phyloP scores from a whole-genome alignment of 2,329 filamentous ascomycete genomes.

The Calonectria pteridis region DNA sequence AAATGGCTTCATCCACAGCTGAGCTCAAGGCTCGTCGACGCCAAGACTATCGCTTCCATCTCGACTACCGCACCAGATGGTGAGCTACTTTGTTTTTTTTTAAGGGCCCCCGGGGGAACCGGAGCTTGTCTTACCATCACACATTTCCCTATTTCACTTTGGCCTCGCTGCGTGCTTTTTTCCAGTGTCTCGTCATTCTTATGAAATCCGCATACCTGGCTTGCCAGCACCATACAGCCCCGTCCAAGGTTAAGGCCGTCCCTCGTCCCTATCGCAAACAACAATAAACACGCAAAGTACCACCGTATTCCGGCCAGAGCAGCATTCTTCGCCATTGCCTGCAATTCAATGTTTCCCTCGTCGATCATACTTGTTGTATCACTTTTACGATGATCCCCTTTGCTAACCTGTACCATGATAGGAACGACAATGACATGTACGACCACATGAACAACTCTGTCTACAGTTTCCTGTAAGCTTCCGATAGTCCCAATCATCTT shows the following conservation, averaged over 20 bases:
- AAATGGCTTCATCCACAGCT: conserved; percentile 34
- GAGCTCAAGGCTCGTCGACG: conserved; percentile 72
- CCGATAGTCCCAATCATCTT: not conserved
- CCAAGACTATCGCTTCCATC: conserved; percentile 80
- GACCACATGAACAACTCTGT: conserved; percentile 92
- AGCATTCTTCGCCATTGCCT: not conserved
- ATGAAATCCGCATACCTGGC: not conserved
- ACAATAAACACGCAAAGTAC: not conserved
- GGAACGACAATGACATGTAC: conserved; percentile 96
- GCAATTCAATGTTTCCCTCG: not conserved
- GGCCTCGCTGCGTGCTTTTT: not conserved
- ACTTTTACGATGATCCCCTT: conserved; percentile 2
- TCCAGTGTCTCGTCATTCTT: not conserved
- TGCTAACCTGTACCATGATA: conserved; percentile 50
- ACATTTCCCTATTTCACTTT: not conserved
- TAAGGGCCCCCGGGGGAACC: not conserved
- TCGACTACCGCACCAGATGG: conserved; percentile 92
- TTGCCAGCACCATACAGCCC: not conserved
- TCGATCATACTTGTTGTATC: not conserved
- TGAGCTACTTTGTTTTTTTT: conserved; percentile 51
- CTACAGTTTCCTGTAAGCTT: conserved; percentile 79
- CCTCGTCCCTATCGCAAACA: not conserved
- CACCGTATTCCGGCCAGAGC: not conserved
- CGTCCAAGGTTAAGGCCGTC: not conserved
- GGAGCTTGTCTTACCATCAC: not conserved